These are phyloP conservation scores for Kwoniella sp. DNA, from an alignment of 768 basidiomycete genomes.

Conservation along the genomic window DNA sequence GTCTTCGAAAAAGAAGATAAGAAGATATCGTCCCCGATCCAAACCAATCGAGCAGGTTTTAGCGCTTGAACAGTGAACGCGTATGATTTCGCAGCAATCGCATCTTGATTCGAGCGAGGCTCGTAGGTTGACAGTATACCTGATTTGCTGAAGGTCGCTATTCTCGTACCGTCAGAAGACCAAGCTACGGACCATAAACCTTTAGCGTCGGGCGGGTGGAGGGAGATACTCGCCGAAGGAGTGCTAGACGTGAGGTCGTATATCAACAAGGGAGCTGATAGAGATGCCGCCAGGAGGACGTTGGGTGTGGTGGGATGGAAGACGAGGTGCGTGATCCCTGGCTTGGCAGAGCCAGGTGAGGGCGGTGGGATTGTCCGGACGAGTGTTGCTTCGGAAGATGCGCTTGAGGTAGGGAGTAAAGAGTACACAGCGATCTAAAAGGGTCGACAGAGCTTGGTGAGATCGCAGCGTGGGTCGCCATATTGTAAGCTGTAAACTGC, in stretches of 20 bases:
- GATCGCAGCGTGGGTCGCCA: too few relatives aligned
- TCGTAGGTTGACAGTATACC: conserved; percentile 38
- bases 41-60: conserved; percentile 37
- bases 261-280: conserved; percentile 23
- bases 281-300: conserved; percentile 33
- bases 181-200: conserved; percentile 41
- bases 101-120: conserved; percentile 22
- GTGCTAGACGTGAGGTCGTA: conserved; percentile 33
- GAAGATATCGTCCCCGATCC: conserved; percentile 41
- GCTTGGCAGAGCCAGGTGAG: conserved; percentile 19
- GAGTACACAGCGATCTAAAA: conserved; percentile 22
- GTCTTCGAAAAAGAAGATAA: conserved; percentile 42
- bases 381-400: not conserved
- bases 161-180: conserved; percentile 32
- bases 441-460: too few relatives aligned
- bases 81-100: conserved; percentile 24
- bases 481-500: not conserved
- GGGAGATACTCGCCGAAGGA: conserved; percentile 11
- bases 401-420: not conserved
- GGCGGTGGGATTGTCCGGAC: conserved; percentile 19
- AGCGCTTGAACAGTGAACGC: conserved; percentile 33
- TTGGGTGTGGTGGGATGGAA: conserved; percentile 44
- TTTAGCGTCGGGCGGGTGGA: conserved; percentile 35
- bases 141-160: conserved; percentile 32
- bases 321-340: conserved; percentile 23